phyloP scores from a whole-genome alignment of 805 yeast genomes.

The Tetrapisispora arboricola region DNA sequence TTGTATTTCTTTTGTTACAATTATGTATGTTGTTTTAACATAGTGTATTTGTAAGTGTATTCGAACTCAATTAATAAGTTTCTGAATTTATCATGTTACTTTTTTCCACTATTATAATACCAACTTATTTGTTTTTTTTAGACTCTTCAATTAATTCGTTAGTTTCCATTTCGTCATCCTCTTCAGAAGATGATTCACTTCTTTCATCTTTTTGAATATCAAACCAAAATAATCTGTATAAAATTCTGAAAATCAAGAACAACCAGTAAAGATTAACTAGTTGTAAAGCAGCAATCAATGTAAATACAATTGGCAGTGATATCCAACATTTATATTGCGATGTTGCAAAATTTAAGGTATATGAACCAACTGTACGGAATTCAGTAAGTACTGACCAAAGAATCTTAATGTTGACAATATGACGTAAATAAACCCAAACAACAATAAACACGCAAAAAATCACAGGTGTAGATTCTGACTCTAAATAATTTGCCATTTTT shows the following conservation, averaged over 20 bases:
- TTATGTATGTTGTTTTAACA: too few relatives aligned
- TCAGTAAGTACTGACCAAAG: constrained; percentile 74
- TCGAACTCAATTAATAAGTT: too few relatives aligned
- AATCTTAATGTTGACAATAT: constrained; percentile 63
- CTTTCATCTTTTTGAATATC: constrained; percentile 63
- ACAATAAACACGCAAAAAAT: constrained; percentile 40
- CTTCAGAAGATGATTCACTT: constrained; percentile 45
- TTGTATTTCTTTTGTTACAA: too few relatives aligned
- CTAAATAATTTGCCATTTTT: constrained; percentile 69
- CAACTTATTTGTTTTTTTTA: neutral
- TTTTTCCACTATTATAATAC: too few relatives aligned
- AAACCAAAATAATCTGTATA: constrained; percentile 45
- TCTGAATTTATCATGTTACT: too few relatives aligned
- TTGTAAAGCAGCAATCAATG: constrained; percentile 64
- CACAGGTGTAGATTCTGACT: constrained; percentile 32
- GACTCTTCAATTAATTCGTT: neutral
- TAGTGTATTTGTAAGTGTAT: too few relatives aligned
- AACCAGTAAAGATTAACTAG: constrained; percentile 78
- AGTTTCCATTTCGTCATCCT: constrained; percentile 35
- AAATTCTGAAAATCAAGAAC: constrained; percentile 61
- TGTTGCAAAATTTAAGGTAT: constrained; percentile 62
- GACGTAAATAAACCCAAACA: constrained; percentile 78
- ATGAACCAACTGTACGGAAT: constrained; percentile 72
- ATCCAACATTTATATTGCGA: constrained; percentile 91
- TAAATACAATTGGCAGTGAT: constrained; percentile 76